These are phyloP conservation scores for Colletotrichum sp. DNA, from an alignment of 2,329 filamentous ascomycete genomes.

Conservation along the genomic window DNA sequence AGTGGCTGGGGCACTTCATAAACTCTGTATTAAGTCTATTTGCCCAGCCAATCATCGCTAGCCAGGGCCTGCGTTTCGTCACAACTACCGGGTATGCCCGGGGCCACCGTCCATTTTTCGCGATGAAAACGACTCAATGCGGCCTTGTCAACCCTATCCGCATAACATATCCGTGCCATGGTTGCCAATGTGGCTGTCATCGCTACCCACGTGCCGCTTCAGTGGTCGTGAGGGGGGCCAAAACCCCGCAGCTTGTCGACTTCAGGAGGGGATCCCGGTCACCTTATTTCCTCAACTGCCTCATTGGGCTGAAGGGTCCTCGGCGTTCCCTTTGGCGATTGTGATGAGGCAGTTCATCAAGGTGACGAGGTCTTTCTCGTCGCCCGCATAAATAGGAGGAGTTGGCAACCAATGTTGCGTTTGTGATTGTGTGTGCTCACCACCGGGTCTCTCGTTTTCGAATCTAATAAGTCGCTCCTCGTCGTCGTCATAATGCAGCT, in stretches of 20 bases:
- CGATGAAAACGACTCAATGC: background rate
- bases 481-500: constrained; percentile 1
- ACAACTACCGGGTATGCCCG: background rate
- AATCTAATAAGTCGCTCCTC: background rate
- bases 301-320: background rate
- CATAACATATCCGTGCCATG: background rate
- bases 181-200: background rate
- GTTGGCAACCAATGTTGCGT: background rate
- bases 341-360: background rate
- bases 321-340: background rate
- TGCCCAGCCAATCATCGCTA: background rate
- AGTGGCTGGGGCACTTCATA: background rate
- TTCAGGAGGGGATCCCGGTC: background rate
- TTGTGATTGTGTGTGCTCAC: background rate
- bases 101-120: background rate
- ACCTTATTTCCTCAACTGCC: background rate
- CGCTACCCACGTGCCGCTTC: background rate
- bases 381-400: background rate
- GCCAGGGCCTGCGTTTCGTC: background rate
- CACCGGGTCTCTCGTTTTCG: background rate
- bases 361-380: background rate
- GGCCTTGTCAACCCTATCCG: background rate
- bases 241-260: background rate
- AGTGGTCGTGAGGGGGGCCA: background rate
- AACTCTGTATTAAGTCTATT: background rate